A percentile compares a stretch with the other conserved stretches of the same genome.
Conservation (phyloP, 1,284 basidiomycete genomes). For the Ustilago lituana region DNA sequence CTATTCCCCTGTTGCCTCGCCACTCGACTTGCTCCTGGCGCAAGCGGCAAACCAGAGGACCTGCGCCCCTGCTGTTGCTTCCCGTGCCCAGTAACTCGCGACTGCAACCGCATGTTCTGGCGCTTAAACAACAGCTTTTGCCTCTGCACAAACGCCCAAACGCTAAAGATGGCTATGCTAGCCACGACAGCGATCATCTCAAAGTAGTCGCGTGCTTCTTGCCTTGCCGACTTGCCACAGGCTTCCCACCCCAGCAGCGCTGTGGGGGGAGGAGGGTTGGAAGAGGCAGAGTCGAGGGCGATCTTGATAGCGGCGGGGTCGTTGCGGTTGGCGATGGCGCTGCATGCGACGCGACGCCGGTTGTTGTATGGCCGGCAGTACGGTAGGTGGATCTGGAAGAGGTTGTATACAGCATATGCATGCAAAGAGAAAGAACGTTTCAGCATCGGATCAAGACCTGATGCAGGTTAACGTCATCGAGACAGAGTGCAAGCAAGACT, state of each 20-base stretch:
- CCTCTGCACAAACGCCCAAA: slow-evolving; percentile 35
- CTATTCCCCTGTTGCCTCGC: background rate
- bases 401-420: too few species aligned
- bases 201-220: slow-evolving; percentile 46
- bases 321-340: slow-evolving; percentile 1
- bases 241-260: slow-evolving; percentile 36
- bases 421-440: too few species aligned
- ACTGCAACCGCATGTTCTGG: slow-evolving; percentile 24
- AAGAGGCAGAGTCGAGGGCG: slow-evolving; percentile 5
- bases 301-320: slow-evolving; percentile 6
- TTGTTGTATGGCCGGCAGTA: slow-evolving; percentile 61
- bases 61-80: too few species aligned
- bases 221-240: slow-evolving; percentile 42
- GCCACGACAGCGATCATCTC: slow-evolving; percentile 43
- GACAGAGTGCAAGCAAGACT: too few species aligned
- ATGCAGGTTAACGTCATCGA: too few species aligned
- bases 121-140: slow-evolving; percentile 33
- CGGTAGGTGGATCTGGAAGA: slow-evolving; percentile 30
- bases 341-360: slow-evolving; percentile 45
- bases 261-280: background rate
- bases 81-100: slow-evolving; percentile 24
- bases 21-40: background rate
- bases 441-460: too few species aligned
- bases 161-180: slow-evolving; percentile 26
- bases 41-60: background rate